These are phyloP conservation scores for Avena sativa DNA, from an alignment of 176 grass and related monocot species.

Conservation along the genomic window DNA sequence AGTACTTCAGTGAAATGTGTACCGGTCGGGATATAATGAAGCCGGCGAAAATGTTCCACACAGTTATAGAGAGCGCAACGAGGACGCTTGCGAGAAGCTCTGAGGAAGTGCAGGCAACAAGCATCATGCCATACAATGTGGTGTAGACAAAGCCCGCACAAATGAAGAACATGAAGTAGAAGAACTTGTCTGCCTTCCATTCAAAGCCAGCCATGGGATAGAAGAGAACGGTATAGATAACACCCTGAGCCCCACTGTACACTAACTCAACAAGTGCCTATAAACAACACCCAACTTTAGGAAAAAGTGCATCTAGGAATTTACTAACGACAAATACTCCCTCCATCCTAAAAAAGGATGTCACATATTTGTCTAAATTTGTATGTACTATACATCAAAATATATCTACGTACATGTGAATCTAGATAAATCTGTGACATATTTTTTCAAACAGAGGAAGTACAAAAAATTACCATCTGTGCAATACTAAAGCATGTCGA, in stretches of 20 bases:
- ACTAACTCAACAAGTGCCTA: slow-evolving; percentile 59
- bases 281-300: slow-evolving; percentile 28
- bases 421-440: too few species aligned
- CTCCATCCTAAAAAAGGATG: too few species aligned
- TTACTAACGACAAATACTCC: neutral
- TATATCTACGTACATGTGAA: too few species aligned
- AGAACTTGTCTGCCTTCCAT: slow-evolving; percentile 53
- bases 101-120: slow-evolving; percentile 56
- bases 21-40: slow-evolving; percentile 65
- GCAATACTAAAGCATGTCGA: neutral
- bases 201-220: slow-evolving; percentile 63
- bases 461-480: too few species aligned
- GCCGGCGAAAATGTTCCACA: slow-evolving; percentile 71
- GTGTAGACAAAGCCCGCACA: slow-evolving; percentile 54
- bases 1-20: slow-evolving; percentile 4
- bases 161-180: slow-evolving; percentile 67
- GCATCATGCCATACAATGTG: slow-evolving; percentile 65
- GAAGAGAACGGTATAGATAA: slow-evolving; percentile 57
- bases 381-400: too few species aligned
- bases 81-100: slow-evolving; percentile 53
- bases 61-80: slow-evolving; percentile 40
- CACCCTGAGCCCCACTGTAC: slow-evolving; percentile 52
- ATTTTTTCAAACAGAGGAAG: too few species aligned
- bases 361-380: too few species aligned
- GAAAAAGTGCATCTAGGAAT: neutral